These are phyloP conservation scores for Pseudocercospora pini-densiflorae DNA, from an alignment of 2,329 filamentous ascomycete genomes.

Conservation along the genomic window DNA sequence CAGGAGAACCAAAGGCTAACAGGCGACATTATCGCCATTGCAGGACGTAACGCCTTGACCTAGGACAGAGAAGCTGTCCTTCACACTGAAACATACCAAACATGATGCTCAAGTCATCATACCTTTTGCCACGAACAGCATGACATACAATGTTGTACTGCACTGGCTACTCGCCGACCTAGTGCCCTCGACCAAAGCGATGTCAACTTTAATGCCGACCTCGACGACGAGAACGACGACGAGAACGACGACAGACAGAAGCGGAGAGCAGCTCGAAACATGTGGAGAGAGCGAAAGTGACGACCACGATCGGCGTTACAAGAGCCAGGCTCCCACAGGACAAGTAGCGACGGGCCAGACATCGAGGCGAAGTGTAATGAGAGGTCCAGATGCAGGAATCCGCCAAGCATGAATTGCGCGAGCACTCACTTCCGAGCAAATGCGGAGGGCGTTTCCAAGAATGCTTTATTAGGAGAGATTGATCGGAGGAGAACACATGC, in stretches of 20 bases:
- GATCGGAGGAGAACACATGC: slow-evolving; percentile 21
- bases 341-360: too few relatives aligned
- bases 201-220: too few relatives aligned
- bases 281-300: too few relatives aligned
- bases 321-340: too few relatives aligned
- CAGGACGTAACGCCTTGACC: slow-evolving; percentile 37
- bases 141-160: background rate
- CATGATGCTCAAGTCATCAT: slow-evolving; percentile 18
- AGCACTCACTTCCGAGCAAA: background rate
- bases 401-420: background rate
- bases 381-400: background rate
- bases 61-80: slow-evolving; percentile 18
- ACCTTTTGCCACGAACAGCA: slow-evolving; percentile 13
- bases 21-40: slow-evolving; percentile 27
- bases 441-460: background rate
- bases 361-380: too few relatives aligned
- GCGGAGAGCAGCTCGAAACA: too few relatives aligned
- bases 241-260: too few relatives aligned
- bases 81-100: background rate
- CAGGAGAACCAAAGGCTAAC: slow-evolving; percentile 30
- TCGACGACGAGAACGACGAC: too few relatives aligned
- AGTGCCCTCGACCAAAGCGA: background rate
- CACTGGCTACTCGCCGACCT: background rate
- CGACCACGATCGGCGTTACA: too few relatives aligned
- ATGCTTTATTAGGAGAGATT: background rate